Evolutionary conservation across 257 asterid genomes (phyloP).

Genomic region (Fraxinus americana): DNA sequence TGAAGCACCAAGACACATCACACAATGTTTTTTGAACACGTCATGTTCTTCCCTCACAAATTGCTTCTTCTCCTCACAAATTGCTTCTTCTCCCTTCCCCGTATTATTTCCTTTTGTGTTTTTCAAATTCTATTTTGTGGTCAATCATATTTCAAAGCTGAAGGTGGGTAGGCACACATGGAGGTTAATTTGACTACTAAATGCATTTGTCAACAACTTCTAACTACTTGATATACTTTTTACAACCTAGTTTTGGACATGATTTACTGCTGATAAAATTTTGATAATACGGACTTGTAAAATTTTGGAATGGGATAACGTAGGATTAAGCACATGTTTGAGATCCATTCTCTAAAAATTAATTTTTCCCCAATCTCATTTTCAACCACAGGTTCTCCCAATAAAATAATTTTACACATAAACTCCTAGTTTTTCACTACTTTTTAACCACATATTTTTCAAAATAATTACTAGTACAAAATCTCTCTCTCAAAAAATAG

Average conservation of each 20-base stretch:
- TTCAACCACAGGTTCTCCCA: too few species aligned
- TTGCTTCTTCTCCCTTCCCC: neutral
- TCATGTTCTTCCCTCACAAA: neutral
- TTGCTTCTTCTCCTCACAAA: neutral
- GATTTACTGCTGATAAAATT: neutral
- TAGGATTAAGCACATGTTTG: neutral
- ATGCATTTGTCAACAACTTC: conserved; percentile 19
- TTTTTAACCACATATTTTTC: too few species aligned
- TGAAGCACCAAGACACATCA: neutral
- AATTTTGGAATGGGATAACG: neutral
- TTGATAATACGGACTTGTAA: neutral
- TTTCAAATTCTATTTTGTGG: conserved; percentile 2
- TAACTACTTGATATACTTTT: neutral
- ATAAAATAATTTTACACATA: too few species aligned
- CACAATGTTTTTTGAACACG: neutral
- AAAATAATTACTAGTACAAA: too few species aligned
- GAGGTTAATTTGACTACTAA: conserved; percentile 12
- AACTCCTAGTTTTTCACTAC: too few species aligned
- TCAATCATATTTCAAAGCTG: neutral
- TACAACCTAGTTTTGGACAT: neutral
- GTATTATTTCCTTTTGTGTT: conserved; percentile 1
- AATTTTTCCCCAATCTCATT: too few species aligned
- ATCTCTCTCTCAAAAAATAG: too few species aligned
- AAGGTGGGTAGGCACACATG: neutral
- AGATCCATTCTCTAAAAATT: too few species aligned